Conservation (phyloP, 2,329 filamentous ascomycete genomes). For the Fusarium sp. region DNA sequence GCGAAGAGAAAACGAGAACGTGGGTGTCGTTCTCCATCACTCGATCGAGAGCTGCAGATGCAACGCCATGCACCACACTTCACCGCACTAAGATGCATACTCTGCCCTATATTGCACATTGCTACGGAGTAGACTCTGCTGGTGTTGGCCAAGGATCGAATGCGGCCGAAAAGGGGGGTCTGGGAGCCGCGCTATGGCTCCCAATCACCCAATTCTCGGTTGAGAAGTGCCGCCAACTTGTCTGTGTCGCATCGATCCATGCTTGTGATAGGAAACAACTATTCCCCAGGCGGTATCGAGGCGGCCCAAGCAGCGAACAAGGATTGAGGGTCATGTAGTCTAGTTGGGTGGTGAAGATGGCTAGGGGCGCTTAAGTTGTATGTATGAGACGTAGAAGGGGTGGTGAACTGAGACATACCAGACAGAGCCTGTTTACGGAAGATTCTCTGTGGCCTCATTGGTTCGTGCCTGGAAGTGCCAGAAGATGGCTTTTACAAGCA, state of each 20-base stretch:
- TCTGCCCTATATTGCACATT: neutral
- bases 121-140: constrained; percentile 15
- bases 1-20: neutral
- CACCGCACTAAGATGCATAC: neutral
- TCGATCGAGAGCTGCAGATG: constrained; percentile 20
- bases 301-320: constrained; percentile 10
- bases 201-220: constrained; percentile 16
- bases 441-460: neutral
- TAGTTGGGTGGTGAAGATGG: neutral
- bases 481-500: neutral
- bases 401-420: constrained; percentile 1
- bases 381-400: neutral
- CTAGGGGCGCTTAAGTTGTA: constrained; percentile 26
- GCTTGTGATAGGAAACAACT: neutral
- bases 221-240: constrained; percentile 19
- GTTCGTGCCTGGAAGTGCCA: constrained; percentile 8
- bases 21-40: constrained; percentile 16
- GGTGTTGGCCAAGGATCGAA: neutral
- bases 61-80: neutral
- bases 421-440: constrained; percentile 5
- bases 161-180: neutral
- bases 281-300: neutral
- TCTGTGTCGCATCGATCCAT: constrained; percentile 5
- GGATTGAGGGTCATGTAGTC: neutral
- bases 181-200: constrained; percentile 8